Evolutionary conservation across 2,329 filamentous ascomycete genomes (phyloP).

Genomic region (Phyllosticta citrichinensis): DNA sequence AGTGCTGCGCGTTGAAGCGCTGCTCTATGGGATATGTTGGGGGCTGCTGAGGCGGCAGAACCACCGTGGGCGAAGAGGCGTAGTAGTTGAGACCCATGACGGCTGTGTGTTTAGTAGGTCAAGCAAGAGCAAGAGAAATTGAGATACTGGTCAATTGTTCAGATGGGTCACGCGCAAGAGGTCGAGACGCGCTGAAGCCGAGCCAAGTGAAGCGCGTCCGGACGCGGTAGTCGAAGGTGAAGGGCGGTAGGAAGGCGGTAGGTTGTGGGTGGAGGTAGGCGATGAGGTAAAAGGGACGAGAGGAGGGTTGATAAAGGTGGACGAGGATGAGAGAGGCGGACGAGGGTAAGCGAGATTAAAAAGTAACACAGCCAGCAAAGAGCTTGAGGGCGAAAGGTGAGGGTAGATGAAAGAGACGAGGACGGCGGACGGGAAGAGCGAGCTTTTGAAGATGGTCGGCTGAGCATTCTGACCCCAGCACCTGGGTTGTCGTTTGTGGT

Average conservation of each 20-base stretch:
- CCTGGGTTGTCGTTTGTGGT: not conserved
- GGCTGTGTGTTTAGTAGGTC: slow-evolving; percentile 30
- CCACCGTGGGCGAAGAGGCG: slow-evolving; percentile 38
- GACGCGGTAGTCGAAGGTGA: slow-evolving; percentile 11
- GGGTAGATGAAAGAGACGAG: slow-evolving; percentile 27
- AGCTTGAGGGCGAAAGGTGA: slow-evolving; percentile 18
- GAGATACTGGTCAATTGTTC: slow-evolving; percentile 4
- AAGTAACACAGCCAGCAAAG: slow-evolving; percentile 10
- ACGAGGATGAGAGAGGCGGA: slow-evolving; percentile 6
- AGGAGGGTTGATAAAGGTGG: slow-evolving; percentile 10
- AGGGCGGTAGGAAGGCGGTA: slow-evolving; percentile 10
- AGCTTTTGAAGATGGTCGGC: slow-evolving; percentile 20
- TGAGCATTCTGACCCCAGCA: not conserved
- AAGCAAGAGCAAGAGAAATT: slow-evolving; percentile 10
- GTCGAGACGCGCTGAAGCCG: not conserved
- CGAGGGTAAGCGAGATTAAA: not conserved
- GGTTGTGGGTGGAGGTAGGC: not conserved
- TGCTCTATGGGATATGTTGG: slow-evolving; percentile 18
- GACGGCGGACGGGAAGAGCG: slow-evolving; percentile 20
- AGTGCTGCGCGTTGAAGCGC: slow-evolving; percentile 15
- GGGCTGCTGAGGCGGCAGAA: slow-evolving; percentile 33
- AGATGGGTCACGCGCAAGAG: slow-evolving; percentile 3
- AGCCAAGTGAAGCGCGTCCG: slow-evolving; percentile 3
- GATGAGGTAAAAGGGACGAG: slow-evolving; percentile 1
- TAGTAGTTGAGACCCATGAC: slow-evolving; percentile 36